Evolutionary conservation across 331 rosid genomes (phyloP).

Genomic region (Rhamnella rubrinervis): DNA sequence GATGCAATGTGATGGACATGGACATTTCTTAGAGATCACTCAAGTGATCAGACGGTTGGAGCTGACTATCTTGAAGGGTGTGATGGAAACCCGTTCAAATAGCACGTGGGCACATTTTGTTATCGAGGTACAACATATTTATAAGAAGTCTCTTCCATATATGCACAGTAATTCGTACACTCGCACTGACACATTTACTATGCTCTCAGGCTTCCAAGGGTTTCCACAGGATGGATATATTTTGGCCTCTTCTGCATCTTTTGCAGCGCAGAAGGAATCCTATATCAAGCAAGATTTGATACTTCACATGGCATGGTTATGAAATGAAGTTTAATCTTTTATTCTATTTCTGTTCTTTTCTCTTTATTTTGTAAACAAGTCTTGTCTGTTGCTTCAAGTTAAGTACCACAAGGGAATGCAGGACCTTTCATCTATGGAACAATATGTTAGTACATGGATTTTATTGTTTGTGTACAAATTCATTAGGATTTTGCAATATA

Average conservation of each 20-base stretch:
- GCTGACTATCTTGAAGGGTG: constrained; percentile 71
- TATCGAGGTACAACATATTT: constrained; percentile 62
- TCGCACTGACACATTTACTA: not conserved
- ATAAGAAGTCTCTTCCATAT: not conserved
- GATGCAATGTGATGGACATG: constrained; percentile 77
- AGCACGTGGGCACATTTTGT: constrained; percentile 68
- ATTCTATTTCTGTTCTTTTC: no score
- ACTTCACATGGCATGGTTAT: not conserved
- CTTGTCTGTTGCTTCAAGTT: no score
- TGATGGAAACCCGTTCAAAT: constrained; percentile 47
- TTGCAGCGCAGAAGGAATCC: constrained; percentile 56
- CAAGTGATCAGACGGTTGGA: constrained; percentile 58
- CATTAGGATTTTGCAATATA: constrained; percentile 1
- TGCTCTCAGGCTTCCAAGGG: constrained; percentile 66
- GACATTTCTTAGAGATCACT: constrained; percentile 78
- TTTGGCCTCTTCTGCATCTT: constrained; percentile 84
- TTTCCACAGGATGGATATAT: constrained; percentile 81
- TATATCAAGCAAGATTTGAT: constrained; percentile 40
- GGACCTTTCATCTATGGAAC: no score
- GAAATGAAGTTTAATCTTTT: no score
- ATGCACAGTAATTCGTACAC: not conserved
- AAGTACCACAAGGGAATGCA: not conserved
- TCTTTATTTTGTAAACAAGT: no score
- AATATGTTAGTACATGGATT: not conserved
- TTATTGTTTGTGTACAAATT: constrained; percentile 25